phyloP scores from a whole-genome alignment of 23 red algal genomes.

The Gracilaria gracilis region DNA sequence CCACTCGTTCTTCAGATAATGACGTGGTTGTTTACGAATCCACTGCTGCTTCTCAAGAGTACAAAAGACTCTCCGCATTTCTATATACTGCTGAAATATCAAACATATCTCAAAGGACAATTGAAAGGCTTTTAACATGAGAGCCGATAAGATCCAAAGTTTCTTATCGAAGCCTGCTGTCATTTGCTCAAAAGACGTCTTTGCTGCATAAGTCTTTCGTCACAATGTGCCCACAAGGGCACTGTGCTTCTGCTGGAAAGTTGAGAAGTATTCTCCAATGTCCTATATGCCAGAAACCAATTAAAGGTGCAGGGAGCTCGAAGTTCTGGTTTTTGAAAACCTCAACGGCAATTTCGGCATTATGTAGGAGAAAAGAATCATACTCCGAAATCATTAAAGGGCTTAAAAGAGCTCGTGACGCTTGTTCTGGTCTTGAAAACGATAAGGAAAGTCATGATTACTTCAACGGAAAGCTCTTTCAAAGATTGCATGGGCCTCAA shows the following conservation, averaged over 20 bases:
- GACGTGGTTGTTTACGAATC: too few species aligned
- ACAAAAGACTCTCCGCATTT: slow-evolving; percentile 4
- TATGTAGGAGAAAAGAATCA: neutral
- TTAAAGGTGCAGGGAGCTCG: neutral
- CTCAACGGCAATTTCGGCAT: neutral
- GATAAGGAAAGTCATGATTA: neutral
- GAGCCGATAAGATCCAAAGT: neutral
- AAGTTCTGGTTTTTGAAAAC: neutral
- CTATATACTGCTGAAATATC: slow-evolving; percentile 1
- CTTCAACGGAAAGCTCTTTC: neutral
- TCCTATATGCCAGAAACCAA: neutral
- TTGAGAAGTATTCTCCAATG: neutral
- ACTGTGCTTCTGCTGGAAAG: neutral
- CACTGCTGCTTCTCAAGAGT: neutral
- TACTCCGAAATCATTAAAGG: neutral
- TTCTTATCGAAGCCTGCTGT: neutral
- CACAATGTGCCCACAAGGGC: neutral
- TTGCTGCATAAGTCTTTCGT: neutral
- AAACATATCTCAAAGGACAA: slow-evolving; percentile 10
- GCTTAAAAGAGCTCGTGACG: neutral
- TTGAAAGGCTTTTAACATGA: neutral
- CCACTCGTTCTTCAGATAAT: too few species aligned
- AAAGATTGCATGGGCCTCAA: neutral
- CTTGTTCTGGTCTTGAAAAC: neutral
- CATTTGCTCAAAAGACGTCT: neutral